These are phyloP conservation scores for Termitomyces bulborhizus DNA, from an alignment of 768 basidiomycete species.

Conservation along the genomic window DNA sequence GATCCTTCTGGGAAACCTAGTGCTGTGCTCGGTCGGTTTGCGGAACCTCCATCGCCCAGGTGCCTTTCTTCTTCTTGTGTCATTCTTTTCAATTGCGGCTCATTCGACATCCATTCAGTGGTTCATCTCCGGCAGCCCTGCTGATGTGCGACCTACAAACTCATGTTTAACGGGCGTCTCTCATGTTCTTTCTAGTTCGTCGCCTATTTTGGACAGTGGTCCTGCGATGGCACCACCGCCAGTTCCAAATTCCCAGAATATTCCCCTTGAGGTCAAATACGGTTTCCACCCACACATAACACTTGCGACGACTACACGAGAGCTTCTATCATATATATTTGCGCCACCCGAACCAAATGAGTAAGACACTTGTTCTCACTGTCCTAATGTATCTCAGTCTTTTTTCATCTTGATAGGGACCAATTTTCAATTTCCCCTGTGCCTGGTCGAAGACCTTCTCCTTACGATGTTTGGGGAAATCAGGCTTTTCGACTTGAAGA, in stretches of 20 bases:
- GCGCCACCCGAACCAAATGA: conserved; percentile 59
- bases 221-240: conserved; percentile 14
- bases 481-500: conserved; percentile 65
- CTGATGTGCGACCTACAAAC: conserved; percentile 28
- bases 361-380: conserved; percentile 26
- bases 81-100: conserved; percentile 13
- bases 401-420: conserved; percentile 27
- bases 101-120: conserved; percentile 16
- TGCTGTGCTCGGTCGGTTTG: conserved; percentile 18
- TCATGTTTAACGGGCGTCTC: conserved; percentile 9
- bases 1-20: conserved; percentile 19
- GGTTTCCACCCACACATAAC: conserved; percentile 49
- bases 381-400: conserved; percentile 9
- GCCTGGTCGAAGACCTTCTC: conserved; percentile 31
- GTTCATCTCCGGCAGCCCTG: conserved; percentile 30
- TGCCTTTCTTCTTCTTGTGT: conserved; percentile 12
- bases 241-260: conserved; percentile 18
- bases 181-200: conserved; percentile 21
- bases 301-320: conserved; percentile 55
- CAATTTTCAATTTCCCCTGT: conserved; percentile 23
- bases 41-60: conserved; percentile 20
- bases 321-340: conserved; percentile 67
- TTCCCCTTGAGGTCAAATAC: conserved; percentile 40
- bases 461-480: conserved; percentile 72
- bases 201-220: conserved; percentile 24